Base-by-base conservation (phyloP, 176 grass and related monocot species). In the Oropetium thomaeum region DNA sequence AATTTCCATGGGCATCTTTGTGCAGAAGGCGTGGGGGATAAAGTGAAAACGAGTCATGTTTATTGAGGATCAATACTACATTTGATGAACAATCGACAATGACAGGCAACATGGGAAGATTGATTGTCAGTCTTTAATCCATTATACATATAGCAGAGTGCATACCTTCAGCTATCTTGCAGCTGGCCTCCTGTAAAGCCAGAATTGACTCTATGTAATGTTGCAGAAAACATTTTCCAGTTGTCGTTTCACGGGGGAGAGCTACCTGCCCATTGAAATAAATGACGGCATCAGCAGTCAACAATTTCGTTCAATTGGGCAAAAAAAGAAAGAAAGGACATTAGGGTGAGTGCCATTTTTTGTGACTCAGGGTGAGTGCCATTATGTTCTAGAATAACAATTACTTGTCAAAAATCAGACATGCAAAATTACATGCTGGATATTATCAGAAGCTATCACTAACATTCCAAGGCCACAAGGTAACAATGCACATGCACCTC, bases 191-290 rank as follows among this genome's bases (percentile, higher is more conserved):
- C 76, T 98, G 91, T 71, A 98, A 83, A 67, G 89, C 79, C 53
- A 98, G 72, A 87, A 98, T 98, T 55, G 91, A 92, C 28, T 98
- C 91, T 64, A 94, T 89, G 48, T 98, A 98, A 44, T 98, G 95
- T 65, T 94, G 91, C 69, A 98, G 84, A 70, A 93, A 98, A 71
- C 89, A 98, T 86, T 83, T 89, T 37, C 88, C 95, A 32, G 91
- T 92, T 58, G 88, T 89, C 12, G 90, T 94, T 81, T 98, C 95
- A 59, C 76, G 63, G 39, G 95, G 95, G 30, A 98, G 88, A 78
- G 95, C 88, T 86, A 98, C 83, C 95, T 98, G 81, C n/a, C 11
- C 51, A 65, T 83, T 44, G 67, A 39, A 53, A 79, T 84, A 58
- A 77, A 12, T 65, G 57, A 81, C 31, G 47, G 57, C 83, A 64